Percentiles rank a stretch among this genome's conserved stretches.
These are phyloP conservation scores for Neonectria ditissima DNA, from an alignment of 2,329 filamentous ascomycete species.

Conservation along the genomic window DNA sequence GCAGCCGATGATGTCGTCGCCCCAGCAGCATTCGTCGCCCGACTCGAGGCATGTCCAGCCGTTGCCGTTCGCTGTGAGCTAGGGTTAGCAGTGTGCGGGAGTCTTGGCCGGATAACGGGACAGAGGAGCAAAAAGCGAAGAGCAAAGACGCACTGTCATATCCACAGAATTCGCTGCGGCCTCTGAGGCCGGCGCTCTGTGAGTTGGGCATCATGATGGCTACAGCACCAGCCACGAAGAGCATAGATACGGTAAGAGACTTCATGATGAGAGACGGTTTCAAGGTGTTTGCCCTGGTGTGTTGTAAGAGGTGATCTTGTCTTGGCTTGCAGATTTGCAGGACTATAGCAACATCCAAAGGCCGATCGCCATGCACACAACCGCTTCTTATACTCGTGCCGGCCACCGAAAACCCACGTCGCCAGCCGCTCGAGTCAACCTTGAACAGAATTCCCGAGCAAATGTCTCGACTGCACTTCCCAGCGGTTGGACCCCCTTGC, in stretches of 20 bases:
- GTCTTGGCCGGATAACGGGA: no score
- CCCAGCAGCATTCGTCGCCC: slow-evolving; percentile 32
- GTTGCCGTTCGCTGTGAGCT: slow-evolving; percentile 19
- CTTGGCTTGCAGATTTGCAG: background rate
- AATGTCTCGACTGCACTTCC: background rate
- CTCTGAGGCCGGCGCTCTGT: background rate
- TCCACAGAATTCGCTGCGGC: slow-evolving; percentile 25
- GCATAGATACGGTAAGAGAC: slow-evolving; percentile 6
- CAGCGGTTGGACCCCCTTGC: background rate
- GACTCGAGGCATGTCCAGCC: slow-evolving; percentile 26
- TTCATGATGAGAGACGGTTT: slow-evolving; percentile 2
- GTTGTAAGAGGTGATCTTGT: background rate
- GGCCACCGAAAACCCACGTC: background rate
- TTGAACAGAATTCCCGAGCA: background rate
- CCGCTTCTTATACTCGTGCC: background rate
- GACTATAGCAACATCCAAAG: background rate
- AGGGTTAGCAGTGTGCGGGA: background rate
- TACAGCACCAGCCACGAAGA: slow-evolving; percentile 17
- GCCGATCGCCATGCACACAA: background rate
- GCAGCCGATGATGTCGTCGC: slow-evolving; percentile 30
- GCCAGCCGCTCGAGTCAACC: background rate
- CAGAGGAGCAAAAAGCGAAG: no score
- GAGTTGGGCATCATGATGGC: slow-evolving; percentile 17
- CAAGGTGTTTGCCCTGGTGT: background rate
- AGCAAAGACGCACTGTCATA: slow-evolving; percentile 18